Evolutionary conservation across 2,329 filamentous ascomycete species (phyloP), one percentile per base, ranked within the genome.

Genomic region (Dactylellina cionopaga): DNA sequence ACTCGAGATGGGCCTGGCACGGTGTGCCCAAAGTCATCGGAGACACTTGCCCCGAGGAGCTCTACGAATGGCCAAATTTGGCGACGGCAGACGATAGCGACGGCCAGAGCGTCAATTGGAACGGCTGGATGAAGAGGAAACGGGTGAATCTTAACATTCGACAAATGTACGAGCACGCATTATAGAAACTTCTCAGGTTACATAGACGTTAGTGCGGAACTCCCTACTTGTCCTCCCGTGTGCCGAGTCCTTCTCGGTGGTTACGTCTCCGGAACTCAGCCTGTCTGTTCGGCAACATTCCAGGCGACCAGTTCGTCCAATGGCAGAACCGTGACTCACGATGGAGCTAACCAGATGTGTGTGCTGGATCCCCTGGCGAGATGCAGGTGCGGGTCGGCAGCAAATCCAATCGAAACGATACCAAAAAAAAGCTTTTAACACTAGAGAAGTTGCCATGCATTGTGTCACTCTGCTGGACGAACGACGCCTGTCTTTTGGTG

Each of bases 121-220:
- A 84, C 75, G 91, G 91, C 1, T 98, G 94, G 93, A 93, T 98
- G 90, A 83, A 82, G 73, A 87, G 86, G 49, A 97, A 97, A 81
- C 85, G 94, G 74, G 88, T 98, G 77, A 98, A 98, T 79, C 79
- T 98, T 49, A 98, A 98, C 79, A 91, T 97, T 7, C 85, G 94
- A 74, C 94, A 98, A 81, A 96, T 97, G 90, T 86, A 83, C 31
- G 56, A 71, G 9, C 44, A 43, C 17, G n/a, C n/a, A n/a, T n/a
- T n/a, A n/a, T n/a, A n/a, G n/a, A n/a, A n/a, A n/a, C n/a, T n/a
- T n/a, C 31, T 6, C 31, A n/a, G 7, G n/a, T n/a, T n/a, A n/a
- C n/a, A n/a, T n/a, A n/a, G n/a, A n/a, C n/a, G n/a, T n/a, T n/a
- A n/a, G n/a, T n/a, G n/a, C n/a, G 31, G 31, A 35, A n/a, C 31